Evolutionary conservation across 345 rosid species (phyloP).

Genomic region (Arabis hirsuta): DNA sequence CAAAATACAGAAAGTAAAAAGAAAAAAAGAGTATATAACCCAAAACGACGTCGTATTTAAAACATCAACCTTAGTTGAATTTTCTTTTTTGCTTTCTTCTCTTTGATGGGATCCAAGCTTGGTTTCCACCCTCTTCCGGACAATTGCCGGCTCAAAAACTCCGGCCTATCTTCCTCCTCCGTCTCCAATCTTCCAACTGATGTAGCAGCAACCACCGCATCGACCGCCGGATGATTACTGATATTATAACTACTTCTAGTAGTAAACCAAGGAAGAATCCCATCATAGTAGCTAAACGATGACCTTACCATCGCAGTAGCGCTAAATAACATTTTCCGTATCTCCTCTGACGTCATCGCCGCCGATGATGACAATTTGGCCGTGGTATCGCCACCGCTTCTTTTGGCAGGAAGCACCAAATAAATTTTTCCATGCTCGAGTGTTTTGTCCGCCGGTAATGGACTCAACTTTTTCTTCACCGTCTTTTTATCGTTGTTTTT

Average conservation of each 20-base stretch:
- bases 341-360: slow-evolving; percentile 53
- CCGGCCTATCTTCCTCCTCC: slow-evolving; percentile 54
- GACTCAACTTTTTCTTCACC: slow-evolving; percentile 51
- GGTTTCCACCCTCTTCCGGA: slow-evolving; percentile 92
- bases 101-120: slow-evolving; percentile 72
- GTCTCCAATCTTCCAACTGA: slow-evolving; percentile 34
- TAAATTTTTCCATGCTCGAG: slow-evolving; percentile 62
- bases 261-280: slow-evolving; percentile 60
- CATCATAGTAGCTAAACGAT: slow-evolving; percentile 42
- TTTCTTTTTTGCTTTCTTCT: slow-evolving; percentile 63
- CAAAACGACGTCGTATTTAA: slow-evolving; percentile 32
- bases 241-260: slow-evolving; percentile 12
- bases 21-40: background rate
- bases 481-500: slow-evolving; percentile 17
- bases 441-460: slow-evolving; percentile 74
- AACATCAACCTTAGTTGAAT: slow-evolving; percentile 53
- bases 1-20: background rate
- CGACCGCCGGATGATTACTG: slow-evolving; percentile 41
- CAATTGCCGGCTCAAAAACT: slow-evolving; percentile 58
- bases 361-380: slow-evolving; percentile 31
- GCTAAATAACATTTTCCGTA: slow-evolving; percentile 49
- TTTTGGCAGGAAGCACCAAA: slow-evolving; percentile 64
- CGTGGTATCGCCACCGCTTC: slow-evolving; percentile 40
- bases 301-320: slow-evolving; percentile 58
- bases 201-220: slow-evolving; percentile 43